Evolutionary conservation across 371 early-diverging fungal species (phyloP).

Genomic region (Pancytospora philotis): DNA sequence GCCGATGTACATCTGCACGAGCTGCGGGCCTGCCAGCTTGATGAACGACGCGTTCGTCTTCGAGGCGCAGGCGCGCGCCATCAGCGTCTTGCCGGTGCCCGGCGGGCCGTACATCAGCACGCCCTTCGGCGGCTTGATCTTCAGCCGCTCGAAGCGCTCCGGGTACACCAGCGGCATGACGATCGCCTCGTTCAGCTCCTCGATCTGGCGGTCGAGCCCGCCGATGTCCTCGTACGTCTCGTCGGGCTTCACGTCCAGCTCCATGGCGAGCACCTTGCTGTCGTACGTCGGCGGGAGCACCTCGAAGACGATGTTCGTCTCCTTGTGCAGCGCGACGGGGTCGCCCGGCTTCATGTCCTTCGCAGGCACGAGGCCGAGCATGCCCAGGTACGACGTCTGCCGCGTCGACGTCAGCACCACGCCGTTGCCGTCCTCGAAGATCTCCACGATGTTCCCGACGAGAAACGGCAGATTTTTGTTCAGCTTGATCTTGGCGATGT

Average conservation of each 20-base stretch:
- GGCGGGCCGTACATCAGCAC: conserved; percentile 97
- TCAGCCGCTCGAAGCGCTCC: conserved; percentile 82
- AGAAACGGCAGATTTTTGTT: conserved; percentile 95
- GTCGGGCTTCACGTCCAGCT: conserved; percentile 96
- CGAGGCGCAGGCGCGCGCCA: conserved; percentile 93
- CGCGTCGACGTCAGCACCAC: conserved; percentile 50
- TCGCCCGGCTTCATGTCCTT: conserved; percentile 86
- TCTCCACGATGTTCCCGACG: conserved; percentile 94
- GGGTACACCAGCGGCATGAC: conserved; percentile 91
- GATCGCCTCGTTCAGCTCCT: conserved; percentile 92
- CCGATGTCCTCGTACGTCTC: conserved; percentile 97
- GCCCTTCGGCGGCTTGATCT: conserved; percentile 92
- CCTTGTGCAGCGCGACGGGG: conserved; percentile 97
- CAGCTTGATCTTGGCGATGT: conserved; percentile 92
- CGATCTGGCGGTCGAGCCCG: conserved; percentile 93
- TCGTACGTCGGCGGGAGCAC: conserved; percentile 95
- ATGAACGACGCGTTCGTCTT: conserved; percentile 87
- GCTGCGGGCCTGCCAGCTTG: conserved; percentile 89
- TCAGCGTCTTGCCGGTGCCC: conserved; percentile 75
- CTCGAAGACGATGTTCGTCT: conserved; percentile 90
- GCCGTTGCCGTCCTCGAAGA: conserved; percentile 57
- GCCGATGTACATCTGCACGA: conserved; percentile 98
- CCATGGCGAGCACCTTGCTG: conserved; percentile 97
- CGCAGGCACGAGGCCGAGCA: conserved; percentile 88
- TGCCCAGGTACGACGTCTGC: conserved; percentile 67